Evolutionary conservation across 306 rosid genomes (phyloP).

Genomic region (Malus sieversii): DNA sequence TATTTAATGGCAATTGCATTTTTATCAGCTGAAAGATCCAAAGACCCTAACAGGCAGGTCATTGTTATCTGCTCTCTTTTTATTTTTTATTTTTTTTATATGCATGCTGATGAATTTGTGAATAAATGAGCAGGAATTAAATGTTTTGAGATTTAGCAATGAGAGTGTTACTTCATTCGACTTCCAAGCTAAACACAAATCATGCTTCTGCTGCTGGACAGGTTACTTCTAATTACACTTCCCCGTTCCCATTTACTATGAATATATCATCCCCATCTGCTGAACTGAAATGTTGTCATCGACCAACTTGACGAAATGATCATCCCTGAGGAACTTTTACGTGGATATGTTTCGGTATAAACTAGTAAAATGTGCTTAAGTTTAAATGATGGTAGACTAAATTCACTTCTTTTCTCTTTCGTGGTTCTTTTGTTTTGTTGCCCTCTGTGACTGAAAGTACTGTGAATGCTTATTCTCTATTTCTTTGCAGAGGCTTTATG

Average conservation of each 20-base stretch:
- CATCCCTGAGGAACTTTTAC: not conserved
- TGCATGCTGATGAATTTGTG: not conserved
- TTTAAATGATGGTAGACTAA: not conserved
- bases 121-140: not conserved
- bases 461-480: not conserved
- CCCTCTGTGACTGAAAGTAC: not conserved
- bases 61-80: not conserved
- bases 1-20: conserved; percentile 97
- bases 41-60: conserved; percentile 97
- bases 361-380: not conserved
- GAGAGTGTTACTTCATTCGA: not conserved
- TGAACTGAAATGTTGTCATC: not conserved
- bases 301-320: not conserved
- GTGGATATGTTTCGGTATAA: not conserved
- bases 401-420: not conserved
- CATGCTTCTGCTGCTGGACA: conserved; percentile 98
- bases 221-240: conserved; percentile 32
- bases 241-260: not conserved
- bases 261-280: not conserved
- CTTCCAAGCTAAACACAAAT: conserved; percentile 43
- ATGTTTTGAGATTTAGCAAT: not conserved
- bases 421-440: not conserved
- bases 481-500: conserved; percentile 59
- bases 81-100: no score
- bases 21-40: conserved; percentile 92